Evolutionary conservation across 1,284 basidiomycete genomes (phyloP), one percentile per base, ranked within the genome.

Genomic region (Ceratobasidium sp.): DNA sequence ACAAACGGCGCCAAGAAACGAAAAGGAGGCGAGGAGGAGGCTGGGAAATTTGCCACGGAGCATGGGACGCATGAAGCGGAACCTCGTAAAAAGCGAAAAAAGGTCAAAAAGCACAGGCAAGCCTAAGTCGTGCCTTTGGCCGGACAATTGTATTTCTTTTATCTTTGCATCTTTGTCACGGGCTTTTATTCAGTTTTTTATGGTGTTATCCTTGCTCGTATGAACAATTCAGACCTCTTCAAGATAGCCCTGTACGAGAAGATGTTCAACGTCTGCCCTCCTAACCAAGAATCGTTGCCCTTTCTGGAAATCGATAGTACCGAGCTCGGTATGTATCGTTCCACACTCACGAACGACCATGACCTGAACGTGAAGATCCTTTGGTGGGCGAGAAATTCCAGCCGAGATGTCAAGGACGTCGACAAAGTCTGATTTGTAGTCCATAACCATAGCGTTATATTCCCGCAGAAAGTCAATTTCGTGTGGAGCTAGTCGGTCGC

Each of bases 201-300:
- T 37, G 7, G 34, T 62, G 25, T 43, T 51, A 62, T 62, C 17
- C 59, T 46, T n/a, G 57, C 29, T 73, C 5, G 15, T 49, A 73
- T 59, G 68, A 59, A 59, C 37, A 22, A 46, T 57, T 70, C 56
- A 77, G 0, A 87, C 84, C 77, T 86, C 84, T 84, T 97, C 94
- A 78, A 99, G 85, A 83, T 93, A 97, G 2, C 96, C 96, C 81
- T 96, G 94, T 0, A 97, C 90, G 80, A 98, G 94, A 79, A 98
- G 87, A 82, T 95, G 91, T 83, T 98, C 97, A 77, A 98, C 91
- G 83, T 97, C 95, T 11, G 92, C 89, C 79, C 95, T 86, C 62
- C 93, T 87, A 68, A 98, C 91, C 86, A 95, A 90, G 81, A 95
- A 96, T 76, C 96, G 86, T 84, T 96, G 93, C 0, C 96, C 96